These are phyloP conservation scores for Solidago caesia DNA, from an alignment of 129 eudicot genomes.

Conservation along the genomic window DNA sequence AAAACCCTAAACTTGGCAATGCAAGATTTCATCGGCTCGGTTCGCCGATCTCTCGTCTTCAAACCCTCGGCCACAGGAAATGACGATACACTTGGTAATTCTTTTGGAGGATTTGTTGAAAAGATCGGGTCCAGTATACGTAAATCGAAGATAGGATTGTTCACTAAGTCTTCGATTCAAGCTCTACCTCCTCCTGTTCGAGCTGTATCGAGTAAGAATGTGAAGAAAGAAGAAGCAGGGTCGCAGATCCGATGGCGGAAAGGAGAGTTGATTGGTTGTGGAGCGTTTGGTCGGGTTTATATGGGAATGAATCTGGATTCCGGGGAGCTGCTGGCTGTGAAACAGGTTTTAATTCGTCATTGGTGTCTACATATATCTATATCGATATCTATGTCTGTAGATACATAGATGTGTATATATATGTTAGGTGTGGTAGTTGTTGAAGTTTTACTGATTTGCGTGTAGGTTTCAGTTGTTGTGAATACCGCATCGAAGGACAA, in stretches of 20 bases:
- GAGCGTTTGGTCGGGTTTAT: slow-evolving; percentile 95
- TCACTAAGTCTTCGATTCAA: slow-evolving; percentile 52
- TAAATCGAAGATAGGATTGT: slow-evolving; percentile 71
- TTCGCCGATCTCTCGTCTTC: slow-evolving; percentile 89
- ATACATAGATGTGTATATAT: neutral
- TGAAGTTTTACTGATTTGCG: slow-evolving; percentile 11
- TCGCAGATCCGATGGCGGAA: slow-evolving; percentile 93
- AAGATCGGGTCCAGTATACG: slow-evolving; percentile 88
- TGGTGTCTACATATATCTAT: neutral
- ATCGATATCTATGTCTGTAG: no score
- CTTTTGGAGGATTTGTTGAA: slow-evolving; percentile 73
- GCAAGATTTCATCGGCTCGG: slow-evolving; percentile 94
- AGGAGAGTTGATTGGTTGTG: slow-evolving; percentile 92
- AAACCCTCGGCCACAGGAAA: slow-evolving; percentile 50
- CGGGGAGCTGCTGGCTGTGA: slow-evolving; percentile 91
- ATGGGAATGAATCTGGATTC: slow-evolving; percentile 99
- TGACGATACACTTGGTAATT: slow-evolving; percentile 38
- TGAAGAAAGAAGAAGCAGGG: slow-evolving; percentile 40
- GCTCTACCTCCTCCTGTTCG: slow-evolving; percentile 58
- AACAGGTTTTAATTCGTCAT: slow-evolving; percentile 52
- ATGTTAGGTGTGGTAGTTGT: slow-evolving; percentile 1
- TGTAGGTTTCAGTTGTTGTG: slow-evolving; percentile 85
- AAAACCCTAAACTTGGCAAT: slow-evolving; percentile 26
- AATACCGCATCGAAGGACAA: slow-evolving; percentile 72
- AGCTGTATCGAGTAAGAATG: slow-evolving; percentile 19